These are phyloP conservation scores for Sporormia fimetaria DNA, from an alignment of 495 filamentous ascomycete species.

Conservation along the genomic window DNA sequence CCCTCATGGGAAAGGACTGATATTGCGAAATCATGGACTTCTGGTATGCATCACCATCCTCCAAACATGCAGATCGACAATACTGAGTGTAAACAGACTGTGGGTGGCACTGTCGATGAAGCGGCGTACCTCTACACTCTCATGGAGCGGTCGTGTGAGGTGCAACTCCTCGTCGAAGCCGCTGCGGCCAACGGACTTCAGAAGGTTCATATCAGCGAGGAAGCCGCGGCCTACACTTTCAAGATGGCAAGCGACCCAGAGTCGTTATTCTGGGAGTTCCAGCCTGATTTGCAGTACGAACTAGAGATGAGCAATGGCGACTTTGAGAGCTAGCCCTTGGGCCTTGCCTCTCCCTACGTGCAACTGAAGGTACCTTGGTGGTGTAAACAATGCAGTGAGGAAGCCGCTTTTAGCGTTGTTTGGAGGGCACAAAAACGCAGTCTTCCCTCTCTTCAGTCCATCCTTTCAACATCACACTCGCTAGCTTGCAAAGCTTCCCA, in stretches of 20 bases:
- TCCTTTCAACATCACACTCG: too few relatives aligned
- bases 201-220: slow-evolving; percentile 31
- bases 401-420: too few relatives aligned
- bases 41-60: slow-evolving; percentile 13
- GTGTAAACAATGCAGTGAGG: too few relatives aligned
- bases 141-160: slow-evolving; percentile 35
- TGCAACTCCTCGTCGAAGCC: slow-evolving; percentile 34
- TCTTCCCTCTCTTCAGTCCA: too few relatives aligned
- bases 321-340: slow-evolving; percentile 20
- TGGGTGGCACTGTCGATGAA: slow-evolving; percentile 35
- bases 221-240: slow-evolving; percentile 33
- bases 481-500: too few relatives aligned
- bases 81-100: slow-evolving; percentile 21
- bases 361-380: too few relatives aligned
- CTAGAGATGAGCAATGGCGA: slow-evolving; percentile 23
- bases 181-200: slow-evolving; percentile 32
- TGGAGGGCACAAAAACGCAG: too few relatives aligned
- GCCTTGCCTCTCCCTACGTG: too few relatives aligned
- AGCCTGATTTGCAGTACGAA: slow-evolving; percentile 35
- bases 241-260: slow-evolving; percentile 32
- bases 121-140: slow-evolving; percentile 33
- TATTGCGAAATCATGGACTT: slow-evolving; percentile 34
- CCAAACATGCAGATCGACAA: not conserved
- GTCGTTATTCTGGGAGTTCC: slow-evolving; percentile 33
- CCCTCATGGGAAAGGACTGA: slow-evolving; percentile 32